These are phyloP conservation scores for Gyromitra esculenta DNA, from an alignment of 2,329 filamentous ascomycete species.

Conservation along the genomic window DNA sequence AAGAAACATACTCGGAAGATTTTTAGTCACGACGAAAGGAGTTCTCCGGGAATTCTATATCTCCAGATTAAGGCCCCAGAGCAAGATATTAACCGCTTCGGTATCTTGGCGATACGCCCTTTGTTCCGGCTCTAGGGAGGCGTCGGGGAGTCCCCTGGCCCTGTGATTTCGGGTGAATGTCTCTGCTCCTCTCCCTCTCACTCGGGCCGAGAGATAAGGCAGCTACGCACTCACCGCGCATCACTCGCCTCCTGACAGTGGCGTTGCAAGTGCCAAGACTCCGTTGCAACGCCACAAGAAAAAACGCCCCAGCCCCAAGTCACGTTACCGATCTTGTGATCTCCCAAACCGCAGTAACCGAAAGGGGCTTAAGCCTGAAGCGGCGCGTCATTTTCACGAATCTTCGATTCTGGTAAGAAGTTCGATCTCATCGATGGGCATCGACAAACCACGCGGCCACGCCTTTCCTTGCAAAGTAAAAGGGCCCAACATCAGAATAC, in stretches of 20 bases:
- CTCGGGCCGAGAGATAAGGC: constrained; percentile 2
- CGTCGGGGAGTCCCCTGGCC: not conserved
- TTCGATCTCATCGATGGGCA: constrained; percentile 50
- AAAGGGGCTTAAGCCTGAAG: constrained; percentile 33
- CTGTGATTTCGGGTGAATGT: constrained; percentile 41
- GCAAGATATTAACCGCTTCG: constrained; percentile 16
- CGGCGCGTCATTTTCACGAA: constrained; percentile 47
- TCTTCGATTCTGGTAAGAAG: constrained; percentile 51
- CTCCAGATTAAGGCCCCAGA: not conserved
- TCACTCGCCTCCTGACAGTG: constrained; percentile 30
- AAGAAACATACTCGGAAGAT: constrained; percentile 3
- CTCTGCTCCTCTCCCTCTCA: not conserved
- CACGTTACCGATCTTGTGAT: constrained; percentile 32
- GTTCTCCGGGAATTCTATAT: constrained; percentile 1
- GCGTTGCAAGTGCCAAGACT: constrained; percentile 5
- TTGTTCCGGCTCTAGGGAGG: constrained; percentile 7
- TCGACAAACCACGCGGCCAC: constrained; percentile 47
- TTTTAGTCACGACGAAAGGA: not conserved
- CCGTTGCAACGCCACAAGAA: not conserved
- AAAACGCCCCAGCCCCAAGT: not conserved
- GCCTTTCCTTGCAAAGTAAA: constrained; percentile 38
- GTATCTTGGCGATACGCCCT: not conserved
- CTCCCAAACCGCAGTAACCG: constrained; percentile 2
- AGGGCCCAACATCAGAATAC: constrained; percentile 25
- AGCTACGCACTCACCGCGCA: constrained; percentile 2